Base-by-base conservation (phyloP, 768 basidiomycete genomes). In the Omphalotus guepiniiformis region DNA sequence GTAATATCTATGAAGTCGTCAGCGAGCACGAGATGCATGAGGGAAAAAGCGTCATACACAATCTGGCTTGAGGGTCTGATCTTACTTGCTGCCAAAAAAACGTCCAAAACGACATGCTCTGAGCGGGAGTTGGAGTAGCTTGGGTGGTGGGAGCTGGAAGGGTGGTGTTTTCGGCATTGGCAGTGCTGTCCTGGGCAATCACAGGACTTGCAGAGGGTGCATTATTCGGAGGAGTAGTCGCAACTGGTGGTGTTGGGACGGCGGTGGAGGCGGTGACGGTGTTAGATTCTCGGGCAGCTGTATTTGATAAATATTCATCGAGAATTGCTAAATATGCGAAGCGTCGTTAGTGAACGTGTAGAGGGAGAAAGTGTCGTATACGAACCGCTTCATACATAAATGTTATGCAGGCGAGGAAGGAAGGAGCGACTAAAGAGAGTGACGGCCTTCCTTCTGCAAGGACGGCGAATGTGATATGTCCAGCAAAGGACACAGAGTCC, bases 381-480 rank as follows among this genome's bases (percentile, higher is more conserved):
- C 82, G 59, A 58, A 93, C 93, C 30, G 88, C 84, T 70, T 93
- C 86, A 51, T 90, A 82, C 9, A 90, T 72, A 60, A 94, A 85
- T 19, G 92, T 65, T 4, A 89, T 70, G 47, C 87, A 86, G 9
- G 88, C 84, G 21, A 94, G 58, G 57, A 93, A 94, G 0, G 90
- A 89, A 1, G 93, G 91, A 0, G 86, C 85, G 32, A 93, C 73
- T 21, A 93, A 72, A 1, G 90, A 83, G 19, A 95, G 63, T 1
- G 90, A 91, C 2, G 90, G 79, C 25, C 83, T 70, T 35, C 91
- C 91, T 51, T 93, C 87, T 2, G 88, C 82, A 29, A 93, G 67
- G 47, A 94, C 85, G 3, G 88, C 90, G 49, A 95, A 85, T 0
- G 91, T 93, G 45, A 93, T 82, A 56, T 94, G 90, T 0, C 86